Evolutionary conservation across 2,329 filamentous ascomycete genomes (phyloP).

Genomic region (Colletotrichum spinosum): DNA sequence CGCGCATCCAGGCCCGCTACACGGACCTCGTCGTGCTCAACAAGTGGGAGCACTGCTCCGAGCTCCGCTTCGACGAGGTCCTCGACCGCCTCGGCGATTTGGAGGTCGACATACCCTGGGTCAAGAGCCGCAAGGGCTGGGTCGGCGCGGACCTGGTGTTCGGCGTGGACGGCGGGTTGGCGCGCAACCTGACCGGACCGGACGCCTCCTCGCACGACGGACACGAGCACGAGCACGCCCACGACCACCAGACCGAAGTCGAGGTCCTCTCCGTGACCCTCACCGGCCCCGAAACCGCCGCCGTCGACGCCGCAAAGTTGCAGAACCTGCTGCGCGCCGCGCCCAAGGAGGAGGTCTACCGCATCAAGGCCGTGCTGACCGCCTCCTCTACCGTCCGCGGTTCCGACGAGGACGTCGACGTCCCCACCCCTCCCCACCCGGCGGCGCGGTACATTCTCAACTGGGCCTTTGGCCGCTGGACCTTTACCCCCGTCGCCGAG

Average conservation of each 20-base stretch:
- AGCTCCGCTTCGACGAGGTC: slow-evolving; percentile 80
- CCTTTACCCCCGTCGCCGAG: slow-evolving; percentile 73
- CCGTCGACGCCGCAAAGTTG: slow-evolving; percentile 71
- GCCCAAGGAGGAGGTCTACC: slow-evolving; percentile 93
- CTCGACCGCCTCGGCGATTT: slow-evolving; percentile 84
- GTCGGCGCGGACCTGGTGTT: slow-evolving; percentile 85
- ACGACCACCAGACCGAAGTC: slow-evolving; percentile 84
- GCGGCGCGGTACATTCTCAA: slow-evolving; percentile 85
- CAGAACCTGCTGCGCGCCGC: slow-evolving; percentile 76
- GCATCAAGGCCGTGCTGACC: slow-evolving; percentile 82
- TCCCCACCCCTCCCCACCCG: slow-evolving; percentile 44
- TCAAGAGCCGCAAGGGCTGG: slow-evolving; percentile 85
- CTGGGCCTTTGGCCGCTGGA: slow-evolving; percentile 98
- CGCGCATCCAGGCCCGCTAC: slow-evolving; percentile 87
- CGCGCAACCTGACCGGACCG: slow-evolving; percentile 61
- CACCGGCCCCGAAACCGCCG: slow-evolving; percentile 52
- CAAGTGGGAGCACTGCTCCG: slow-evolving; percentile 86
- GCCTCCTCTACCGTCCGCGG: slow-evolving; percentile 58
- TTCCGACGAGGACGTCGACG: slow-evolving; percentile 61
- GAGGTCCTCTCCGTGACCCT: slow-evolving; percentile 90
- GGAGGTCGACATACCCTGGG: slow-evolving; percentile 83
- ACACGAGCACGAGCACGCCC: slow-evolving; percentile 51
- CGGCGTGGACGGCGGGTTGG: slow-evolving; percentile 87
- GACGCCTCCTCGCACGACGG: slow-evolving; percentile 48
- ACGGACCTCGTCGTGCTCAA: slow-evolving; percentile 93